Evolutionary conservation across 371 early-diverging fungal species (phyloP).

Genomic region (Coemansia sp.): DNA sequence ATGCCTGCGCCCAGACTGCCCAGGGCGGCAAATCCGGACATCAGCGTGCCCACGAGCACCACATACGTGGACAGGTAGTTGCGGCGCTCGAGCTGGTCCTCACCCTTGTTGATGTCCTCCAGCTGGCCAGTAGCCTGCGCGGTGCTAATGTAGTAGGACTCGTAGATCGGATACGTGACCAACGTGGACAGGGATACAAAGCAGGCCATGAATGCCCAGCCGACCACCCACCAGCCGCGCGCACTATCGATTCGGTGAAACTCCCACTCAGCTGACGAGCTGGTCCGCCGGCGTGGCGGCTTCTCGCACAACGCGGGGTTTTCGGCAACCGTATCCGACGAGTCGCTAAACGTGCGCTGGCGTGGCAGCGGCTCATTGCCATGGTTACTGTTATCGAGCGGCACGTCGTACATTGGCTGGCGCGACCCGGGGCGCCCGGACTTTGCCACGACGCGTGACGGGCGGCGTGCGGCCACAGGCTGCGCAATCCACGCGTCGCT

Average conservation of each 20-base stretch:
- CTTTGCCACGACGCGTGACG: background rate
- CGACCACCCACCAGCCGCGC: constrained; percentile 21
- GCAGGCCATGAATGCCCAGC: constrained; percentile 26
- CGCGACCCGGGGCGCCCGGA: background rate
- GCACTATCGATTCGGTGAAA: constrained; percentile 21
- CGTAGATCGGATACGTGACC: constrained; percentile 33
- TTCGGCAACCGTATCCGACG: constrained; percentile 1
- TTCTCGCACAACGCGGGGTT: background rate
- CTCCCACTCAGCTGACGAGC: constrained; percentile 24
- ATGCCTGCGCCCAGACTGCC: constrained; percentile 24
- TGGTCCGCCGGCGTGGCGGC: background rate
- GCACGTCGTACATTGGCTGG: constrained; percentile 15
- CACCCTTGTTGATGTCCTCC: constrained; percentile 7
- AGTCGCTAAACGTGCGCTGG: background rate
- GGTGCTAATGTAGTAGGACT: constrained; percentile 22
- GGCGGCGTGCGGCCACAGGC: background rate
- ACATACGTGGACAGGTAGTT: constrained; percentile 7
- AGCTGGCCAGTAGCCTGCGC: constrained; percentile 2
- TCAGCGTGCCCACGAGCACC: constrained; percentile 31
- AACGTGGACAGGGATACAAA: constrained; percentile 30
- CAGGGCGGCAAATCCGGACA: constrained; percentile 23
- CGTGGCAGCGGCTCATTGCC: background rate
- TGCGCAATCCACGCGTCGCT: constrained; percentile 40
- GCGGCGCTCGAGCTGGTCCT: background rate
- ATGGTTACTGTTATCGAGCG: constrained; percentile 2